Evolutionary conservation across 140 eudicot species (phyloP).

Genomic region (Cichorium intybus): DNA sequence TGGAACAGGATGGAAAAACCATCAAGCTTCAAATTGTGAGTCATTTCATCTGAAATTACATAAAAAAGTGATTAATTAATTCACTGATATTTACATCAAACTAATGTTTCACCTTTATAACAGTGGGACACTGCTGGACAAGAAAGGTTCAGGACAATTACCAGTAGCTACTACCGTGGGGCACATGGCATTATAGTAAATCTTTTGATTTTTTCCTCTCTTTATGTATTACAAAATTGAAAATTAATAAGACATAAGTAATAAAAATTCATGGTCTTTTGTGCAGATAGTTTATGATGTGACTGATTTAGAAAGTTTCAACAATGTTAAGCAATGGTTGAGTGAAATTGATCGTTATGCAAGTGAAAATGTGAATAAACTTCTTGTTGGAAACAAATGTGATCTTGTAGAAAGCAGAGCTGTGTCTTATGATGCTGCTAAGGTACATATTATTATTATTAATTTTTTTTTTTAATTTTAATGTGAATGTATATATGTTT

Average conservation of each 20-base stretch:
- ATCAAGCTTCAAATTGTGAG: constrained; percentile 77
- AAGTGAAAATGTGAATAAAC: constrained; percentile 73
- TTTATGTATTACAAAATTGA: not conserved
- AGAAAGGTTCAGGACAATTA: constrained; percentile 70
- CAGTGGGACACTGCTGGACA: constrained; percentile 82
- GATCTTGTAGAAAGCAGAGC: constrained; percentile 63
- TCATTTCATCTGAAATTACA: not conserved
- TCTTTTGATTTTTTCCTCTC: constrained; percentile 15
- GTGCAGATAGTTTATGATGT: constrained; percentile 76
- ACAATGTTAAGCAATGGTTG: constrained; percentile 75
- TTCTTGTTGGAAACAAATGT: constrained; percentile 78
- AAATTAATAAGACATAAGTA: constrained; percentile 8
- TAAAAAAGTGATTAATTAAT: not conserved
- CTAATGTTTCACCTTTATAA: constrained; percentile 10
- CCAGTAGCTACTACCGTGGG: constrained; percentile 76
- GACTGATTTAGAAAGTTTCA: constrained; percentile 67
- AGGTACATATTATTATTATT: constrained; percentile 40
- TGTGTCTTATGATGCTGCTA: constrained; percentile 71
- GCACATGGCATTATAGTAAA: constrained; percentile 72
- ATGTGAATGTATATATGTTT: not conserved
- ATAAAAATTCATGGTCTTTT: not conserved
- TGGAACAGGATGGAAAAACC: constrained; percentile 78
- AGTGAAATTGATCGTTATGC: constrained; percentile 85
- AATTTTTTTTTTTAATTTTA: not conserved
- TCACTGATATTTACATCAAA: not conserved